Evolutionary conservation across 2,329 filamentous ascomycete genomes (phyloP), one percentile per base, ranked within the genome.

Genomic region (Cladosporium halotolerans): DNA sequence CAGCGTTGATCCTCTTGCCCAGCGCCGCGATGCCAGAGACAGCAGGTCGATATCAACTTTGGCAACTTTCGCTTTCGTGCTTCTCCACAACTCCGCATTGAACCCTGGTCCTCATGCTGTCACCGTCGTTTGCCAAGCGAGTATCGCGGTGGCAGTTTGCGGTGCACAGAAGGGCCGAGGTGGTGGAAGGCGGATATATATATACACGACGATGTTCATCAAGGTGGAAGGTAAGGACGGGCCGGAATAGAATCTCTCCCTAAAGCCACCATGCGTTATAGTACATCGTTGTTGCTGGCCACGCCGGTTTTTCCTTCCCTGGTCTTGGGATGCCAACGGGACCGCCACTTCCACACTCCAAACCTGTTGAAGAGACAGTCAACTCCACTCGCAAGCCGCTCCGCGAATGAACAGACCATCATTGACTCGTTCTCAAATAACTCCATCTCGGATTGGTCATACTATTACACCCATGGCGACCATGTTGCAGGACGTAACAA

Each of bases 401-500:
- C 69, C 40, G 53, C 63, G 1, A 64, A 71, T 45, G 71, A 73
- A 55, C 60, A 69, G 45, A 63, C 71, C n/a, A 59, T 73, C 42
- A 55, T 71, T 33, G 65, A 70, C 48, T 72, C 70, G 2, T 72
- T 73, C 52, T 70, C 72, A 54, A 68, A 69, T 52, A 66, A 64
- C 9, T 69, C 68, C 7, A 72, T 73, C 42, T 50, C 53, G 7
- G 52, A 58, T 28, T 60, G 55, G 52, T 56, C 54, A 4, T 60
- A 60, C 49, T 75, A 75, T 61, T 75, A 76, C 58, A 75, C 73
- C 0, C 66, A 69, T 4, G 48, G 48, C 16, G 48, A 70, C 33
- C 73, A 76, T 61, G 62, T 76, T 9, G 73, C 73, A 0, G 73
- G 73, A 23, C 73, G 71, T 64, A 76, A 76, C 54, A 61, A 71